Conservation (phyloP, 495 filamentous ascomycete genomes). For the Aspergillus bridgeri region DNA sequence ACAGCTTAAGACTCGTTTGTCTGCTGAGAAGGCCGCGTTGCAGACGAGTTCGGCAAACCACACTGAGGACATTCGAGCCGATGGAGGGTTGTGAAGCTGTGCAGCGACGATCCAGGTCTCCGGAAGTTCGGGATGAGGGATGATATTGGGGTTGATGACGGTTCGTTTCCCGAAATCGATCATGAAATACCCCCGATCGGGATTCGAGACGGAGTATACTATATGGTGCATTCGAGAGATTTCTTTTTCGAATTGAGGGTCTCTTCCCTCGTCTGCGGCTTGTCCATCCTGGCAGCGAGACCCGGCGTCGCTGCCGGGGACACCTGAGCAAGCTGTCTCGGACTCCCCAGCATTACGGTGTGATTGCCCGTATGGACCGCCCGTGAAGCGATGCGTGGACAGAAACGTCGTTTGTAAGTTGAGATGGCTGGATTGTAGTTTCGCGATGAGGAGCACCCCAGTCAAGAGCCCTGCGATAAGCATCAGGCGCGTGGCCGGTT, state of each 20-base stretch:
- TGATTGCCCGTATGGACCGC: too few species aligned
- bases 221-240: slow-evolving; percentile 12
- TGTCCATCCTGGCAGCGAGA: not conserved
- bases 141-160: slow-evolving; percentile 51
- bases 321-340: too few species aligned
- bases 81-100: slow-evolving; percentile 27
- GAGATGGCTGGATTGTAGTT: too few species aligned
- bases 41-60: slow-evolving; percentile 44
- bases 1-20: slow-evolving; percentile 34
- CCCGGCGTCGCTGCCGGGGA: too few species aligned
- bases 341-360: too few species aligned
- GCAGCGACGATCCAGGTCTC: slow-evolving; percentile 48
- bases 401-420: too few species aligned
- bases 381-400: too few species aligned
- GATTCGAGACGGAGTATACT: slow-evolving; percentile 42
- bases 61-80: slow-evolving; percentile 2
- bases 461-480: too few species aligned
- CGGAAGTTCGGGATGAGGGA: slow-evolving; percentile 43
- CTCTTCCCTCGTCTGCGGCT: not conserved
- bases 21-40: slow-evolving; percentile 37
- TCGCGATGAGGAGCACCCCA: too few species aligned
- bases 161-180: slow-evolving; percentile 36
- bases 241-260: slow-evolving; percentile 3
- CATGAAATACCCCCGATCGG: slow-evolving; percentile 36
- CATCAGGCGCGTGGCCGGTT: too few species aligned